A percentile compares a stretch with the other conserved stretches of the same genome.
phyloP scores from a whole-genome alignment of 2,329 filamentous ascomycete genomes.

The Ophiostoma australiae region DNA sequence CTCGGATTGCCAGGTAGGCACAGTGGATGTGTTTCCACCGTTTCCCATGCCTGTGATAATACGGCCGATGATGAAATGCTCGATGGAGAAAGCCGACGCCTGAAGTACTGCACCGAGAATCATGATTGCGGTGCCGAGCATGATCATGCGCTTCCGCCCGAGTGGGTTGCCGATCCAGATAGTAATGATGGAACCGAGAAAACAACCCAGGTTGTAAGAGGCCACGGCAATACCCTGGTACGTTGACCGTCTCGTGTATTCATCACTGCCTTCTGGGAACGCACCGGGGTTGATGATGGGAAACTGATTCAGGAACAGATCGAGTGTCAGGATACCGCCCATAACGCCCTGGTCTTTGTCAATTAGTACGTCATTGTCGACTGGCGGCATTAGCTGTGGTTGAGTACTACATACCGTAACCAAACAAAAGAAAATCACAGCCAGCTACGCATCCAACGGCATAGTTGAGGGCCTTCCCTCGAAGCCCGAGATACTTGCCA shows the following conservation, averaged over 20 bases:
- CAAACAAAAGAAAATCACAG: conserved; percentile 63
- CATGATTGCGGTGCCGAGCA: conserved; percentile 41
- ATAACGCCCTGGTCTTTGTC: conserved; percentile 65
- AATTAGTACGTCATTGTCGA: neutral
- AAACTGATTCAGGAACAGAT: conserved; percentile 53
- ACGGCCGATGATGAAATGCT: conserved; percentile 43
- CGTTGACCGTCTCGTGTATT: conserved; percentile 43
- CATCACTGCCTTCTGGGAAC: conserved; percentile 29
- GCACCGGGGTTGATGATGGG: conserved; percentile 48
- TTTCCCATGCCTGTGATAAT: conserved; percentile 44
- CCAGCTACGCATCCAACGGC: conserved; percentile 68
- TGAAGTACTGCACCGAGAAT: conserved; percentile 42
- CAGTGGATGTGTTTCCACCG: conserved; percentile 41
- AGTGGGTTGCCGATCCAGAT: conserved; percentile 39
- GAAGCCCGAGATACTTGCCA: conserved; percentile 56
- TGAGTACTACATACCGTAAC: conserved; percentile 43
- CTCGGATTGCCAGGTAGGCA: conserved; percentile 59
- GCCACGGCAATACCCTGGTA: conserved; percentile 43
- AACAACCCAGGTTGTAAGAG: conserved; percentile 35
- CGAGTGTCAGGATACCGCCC: conserved; percentile 67
- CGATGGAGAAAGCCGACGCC: conserved; percentile 36
- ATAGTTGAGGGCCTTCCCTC: conserved; percentile 60
- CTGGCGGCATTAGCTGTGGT: neutral
- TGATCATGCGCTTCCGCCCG: conserved; percentile 41
- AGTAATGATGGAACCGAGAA: conserved; percentile 31